Conservation (phyloP, 352 stramenopile species). For the Ochromonadaceae sp. region DNA sequence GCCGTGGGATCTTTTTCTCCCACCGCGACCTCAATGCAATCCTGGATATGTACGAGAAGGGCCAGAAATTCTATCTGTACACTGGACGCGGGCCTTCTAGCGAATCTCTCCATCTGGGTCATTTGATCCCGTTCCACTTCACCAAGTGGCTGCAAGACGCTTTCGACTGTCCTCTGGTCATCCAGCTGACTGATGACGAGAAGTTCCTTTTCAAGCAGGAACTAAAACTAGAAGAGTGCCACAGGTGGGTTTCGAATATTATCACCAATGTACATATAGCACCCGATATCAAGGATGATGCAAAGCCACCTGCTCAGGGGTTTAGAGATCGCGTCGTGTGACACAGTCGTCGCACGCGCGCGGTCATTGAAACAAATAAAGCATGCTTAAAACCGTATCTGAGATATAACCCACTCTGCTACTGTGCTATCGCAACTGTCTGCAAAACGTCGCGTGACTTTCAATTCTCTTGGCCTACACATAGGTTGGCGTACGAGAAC, state of each 20-base stretch:
- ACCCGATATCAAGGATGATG: too few relatives aligned
- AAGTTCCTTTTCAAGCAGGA: slow-evolving; percentile 98
- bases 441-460: too few relatives aligned
- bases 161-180: slow-evolving; percentile 96
- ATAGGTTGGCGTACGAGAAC: slow-evolving; percentile 91
- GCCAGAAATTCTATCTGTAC: slow-evolving; percentile 98
- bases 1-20: slow-evolving; percentile 97
- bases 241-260: slow-evolving; percentile 33
- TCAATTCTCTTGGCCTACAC: too few relatives aligned
- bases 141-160: slow-evolving; percentile 78
- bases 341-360: too few relatives aligned
- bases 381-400: too few relatives aligned
- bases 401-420: neutral
- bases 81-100: slow-evolving; percentile 92
- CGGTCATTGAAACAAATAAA: too few relatives aligned
- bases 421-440: slow-evolving; percentile 17
- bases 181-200: slow-evolving; percentile 99
- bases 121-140: slow-evolving; percentile 73
- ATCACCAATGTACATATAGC: too few relatives aligned
- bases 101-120: slow-evolving; percentile 92
- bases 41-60: slow-evolving; percentile 64
- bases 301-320: too few relatives aligned
- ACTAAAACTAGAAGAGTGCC: slow-evolving; percentile 47
- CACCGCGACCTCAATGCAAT: slow-evolving; percentile 85
- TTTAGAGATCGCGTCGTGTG: too few relatives aligned